Evolutionary conservation across 2,329 filamentous ascomycete genomes (phyloP).

Genomic region (Claviceps sp.): DNA sequence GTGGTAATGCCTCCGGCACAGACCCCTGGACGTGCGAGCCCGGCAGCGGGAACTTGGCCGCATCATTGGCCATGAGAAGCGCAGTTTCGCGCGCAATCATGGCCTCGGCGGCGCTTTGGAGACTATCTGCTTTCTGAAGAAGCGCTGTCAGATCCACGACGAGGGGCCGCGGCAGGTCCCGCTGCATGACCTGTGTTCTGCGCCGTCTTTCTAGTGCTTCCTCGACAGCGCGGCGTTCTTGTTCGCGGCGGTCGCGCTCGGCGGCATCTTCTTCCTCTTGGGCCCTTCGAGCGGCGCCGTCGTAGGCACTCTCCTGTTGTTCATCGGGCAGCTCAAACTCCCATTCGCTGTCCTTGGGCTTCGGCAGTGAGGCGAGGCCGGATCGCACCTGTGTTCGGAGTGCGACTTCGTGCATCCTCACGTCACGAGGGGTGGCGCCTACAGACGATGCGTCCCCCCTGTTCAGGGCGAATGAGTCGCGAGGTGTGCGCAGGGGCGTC

Average conservation of each 20-base stretch:
- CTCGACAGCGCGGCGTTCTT: conserved; percentile 55
- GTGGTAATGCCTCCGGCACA: conserved; percentile 42
- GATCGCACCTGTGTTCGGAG: conserved; percentile 55
- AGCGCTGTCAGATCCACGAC: conserved; percentile 58
- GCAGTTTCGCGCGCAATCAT: conserved; percentile 68
- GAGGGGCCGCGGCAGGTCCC: conserved; percentile 62
- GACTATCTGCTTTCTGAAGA: conserved; percentile 45
- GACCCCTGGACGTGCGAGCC: conserved; percentile 51
- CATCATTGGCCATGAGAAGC: conserved; percentile 69
- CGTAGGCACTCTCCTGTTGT: conserved; percentile 42
- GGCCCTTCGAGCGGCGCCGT: conserved; percentile 24
- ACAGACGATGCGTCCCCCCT: conserved; percentile 53
- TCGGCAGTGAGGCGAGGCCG: conserved; percentile 71
- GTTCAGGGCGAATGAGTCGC: conserved; percentile 80
- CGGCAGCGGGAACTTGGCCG: conserved; percentile 57
- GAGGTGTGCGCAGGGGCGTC: conserved; percentile 76
- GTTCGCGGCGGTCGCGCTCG: conserved; percentile 67
- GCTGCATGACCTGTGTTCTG: conserved; percentile 85
- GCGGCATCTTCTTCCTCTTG: conserved; percentile 47
- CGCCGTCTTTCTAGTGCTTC: conserved; percentile 69
- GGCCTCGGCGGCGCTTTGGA: conserved; percentile 50
- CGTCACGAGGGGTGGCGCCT: conserved; percentile 63
- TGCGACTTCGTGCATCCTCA: conserved; percentile 56
- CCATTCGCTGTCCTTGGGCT: conserved; percentile 87
- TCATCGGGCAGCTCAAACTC: conserved; percentile 88